These are phyloP conservation scores for Suillus lakei DNA, from an alignment of 768 basidiomycete genomes.

Conservation along the genomic window DNA sequence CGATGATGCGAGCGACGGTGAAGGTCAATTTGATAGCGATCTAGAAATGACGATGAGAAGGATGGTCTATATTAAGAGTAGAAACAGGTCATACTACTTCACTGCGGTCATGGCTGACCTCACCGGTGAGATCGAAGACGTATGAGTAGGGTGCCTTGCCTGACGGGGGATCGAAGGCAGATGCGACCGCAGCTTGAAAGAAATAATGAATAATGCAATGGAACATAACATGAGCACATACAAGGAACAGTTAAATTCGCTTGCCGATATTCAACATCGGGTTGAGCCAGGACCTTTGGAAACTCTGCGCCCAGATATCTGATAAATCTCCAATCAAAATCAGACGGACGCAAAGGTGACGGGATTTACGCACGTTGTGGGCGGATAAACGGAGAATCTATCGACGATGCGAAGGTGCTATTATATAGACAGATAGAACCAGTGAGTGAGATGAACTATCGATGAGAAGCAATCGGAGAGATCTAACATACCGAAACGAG, in stretches of 20 bases:
- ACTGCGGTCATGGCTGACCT: constrained; percentile 73
- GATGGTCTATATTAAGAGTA: constrained; percentile 1
- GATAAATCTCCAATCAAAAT: constrained; percentile 14
- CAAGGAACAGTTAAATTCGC: constrained; percentile 77
- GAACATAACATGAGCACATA: constrained; percentile 38
- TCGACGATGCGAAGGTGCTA: constrained; percentile 76
- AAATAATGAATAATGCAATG: constrained; percentile 18
- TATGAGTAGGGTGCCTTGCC: constrained; percentile 74
- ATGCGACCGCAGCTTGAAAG: constrained; percentile 62
- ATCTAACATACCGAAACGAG: constrained; percentile 67
- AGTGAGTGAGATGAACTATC: constrained; percentile 11
- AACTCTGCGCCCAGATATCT: constrained; percentile 85
- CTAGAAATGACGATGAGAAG: constrained; percentile 41
- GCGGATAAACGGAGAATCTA: constrained; percentile 71
- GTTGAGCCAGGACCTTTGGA: constrained; percentile 65
- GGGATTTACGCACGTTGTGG: constrained; percentile 64
- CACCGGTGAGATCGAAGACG: constrained; percentile 88
- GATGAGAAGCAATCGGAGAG: constrained; percentile 16
- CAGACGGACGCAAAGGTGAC: constrained; percentile 11
- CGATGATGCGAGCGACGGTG: constrained; percentile 68
- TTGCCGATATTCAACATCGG: constrained; percentile 80
- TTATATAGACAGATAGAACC: constrained; percentile 1
- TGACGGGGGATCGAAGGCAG: constrained; percentile 72
- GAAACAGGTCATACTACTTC: constrained; percentile 59
- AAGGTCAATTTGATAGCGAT: constrained; percentile 81